Base-by-base conservation (phyloP, 345 rosid genomes). In the Odontarrhena argentea region DNA sequence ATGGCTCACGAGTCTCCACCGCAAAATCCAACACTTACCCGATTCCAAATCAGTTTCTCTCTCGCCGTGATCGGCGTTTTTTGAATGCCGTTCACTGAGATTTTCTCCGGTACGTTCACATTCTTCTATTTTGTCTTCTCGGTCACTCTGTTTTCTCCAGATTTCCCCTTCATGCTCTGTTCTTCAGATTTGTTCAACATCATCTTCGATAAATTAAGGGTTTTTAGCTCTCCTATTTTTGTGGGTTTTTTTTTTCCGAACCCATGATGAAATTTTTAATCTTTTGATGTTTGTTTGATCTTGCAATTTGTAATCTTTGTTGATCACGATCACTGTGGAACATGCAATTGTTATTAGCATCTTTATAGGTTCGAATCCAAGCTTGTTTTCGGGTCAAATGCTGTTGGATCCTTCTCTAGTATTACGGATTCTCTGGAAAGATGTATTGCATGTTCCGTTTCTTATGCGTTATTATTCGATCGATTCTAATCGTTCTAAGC, bases 61-160 rank as follows among this genome's bases (percentile, higher is more conserved):
- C 42, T n/a, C 36, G 32, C 45, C 8, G 54, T 62, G 65, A 55
- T 34, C 69, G 69, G 69, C 69, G 7, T 9, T 10, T 47, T 52
- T 42, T 73, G 77, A 67, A 66, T 59, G 77, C 77, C 57, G 72
- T 60, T 66, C 77, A 60, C 68, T 55, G 44, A 52, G 56, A 36
- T 15, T 10, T 51, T 42, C 14, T 65, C 62, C 50, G 67, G 76
- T 73, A 60, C 67, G 68, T 65, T 34, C 1, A 41, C 67, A 65
- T 66, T 73, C 3, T 14, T 72, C 38, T 18, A 0, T 61, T 55
- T 47, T 42, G 6, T 36, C 49, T 24, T 55, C 41, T 55, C 25
- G 11, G 28, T 30, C 42, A 13, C 67, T 65, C 67, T 73, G 70
- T 54, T 18, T 62, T 38, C 65, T 4, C 49, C 58, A 1, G 61